A percentile compares a stretch with the other conserved stretches of the same genome.
Conservation (phyloP, 2,329 filamentous ascomycete genomes). For the Colletotrichum agaves region DNA sequence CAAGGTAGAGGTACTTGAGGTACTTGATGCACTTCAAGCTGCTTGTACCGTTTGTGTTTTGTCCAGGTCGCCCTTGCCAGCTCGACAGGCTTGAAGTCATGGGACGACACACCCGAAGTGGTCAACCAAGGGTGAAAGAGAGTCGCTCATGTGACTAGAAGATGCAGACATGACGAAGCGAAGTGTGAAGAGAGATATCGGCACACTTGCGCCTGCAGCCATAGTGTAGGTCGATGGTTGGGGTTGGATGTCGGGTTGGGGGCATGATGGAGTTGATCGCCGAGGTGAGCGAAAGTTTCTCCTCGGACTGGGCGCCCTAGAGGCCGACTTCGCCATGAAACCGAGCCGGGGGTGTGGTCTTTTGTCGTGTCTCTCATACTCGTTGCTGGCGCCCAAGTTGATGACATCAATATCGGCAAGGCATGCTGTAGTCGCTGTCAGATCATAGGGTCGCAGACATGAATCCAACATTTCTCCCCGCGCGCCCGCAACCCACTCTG, state of each 20-base stretch:
- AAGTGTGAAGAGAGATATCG: not conserved
- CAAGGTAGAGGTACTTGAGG: conserved; percentile 30
- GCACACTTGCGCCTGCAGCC: conserved; percentile 10
- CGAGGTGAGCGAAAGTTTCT: not conserved
- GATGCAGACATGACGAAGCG: conserved; percentile 23
- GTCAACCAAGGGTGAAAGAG: not conserved
- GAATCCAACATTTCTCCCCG: conserved; percentile 26
- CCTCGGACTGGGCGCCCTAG: not conserved
- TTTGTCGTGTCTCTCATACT: not conserved
- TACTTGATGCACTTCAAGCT: conserved; percentile 1
- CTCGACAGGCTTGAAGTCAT: not conserved
- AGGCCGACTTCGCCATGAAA: not conserved
- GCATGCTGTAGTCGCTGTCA: conserved; percentile 1
- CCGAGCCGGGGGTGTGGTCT: not conserved
- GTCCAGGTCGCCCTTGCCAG: conserved; percentile 1
- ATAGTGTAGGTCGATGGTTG: conserved; percentile 17
- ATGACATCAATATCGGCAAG: not conserved
- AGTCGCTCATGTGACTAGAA: conserved; percentile 25
- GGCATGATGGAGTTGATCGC: conserved; percentile 1
- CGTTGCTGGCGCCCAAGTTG: not conserved
- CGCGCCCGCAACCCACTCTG: conserved; percentile 27
- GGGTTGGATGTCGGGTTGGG: conserved; percentile 12
- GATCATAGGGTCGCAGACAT: conserved; percentile 27
- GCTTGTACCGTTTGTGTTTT: conserved; percentile 14
- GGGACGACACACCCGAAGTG: conserved; percentile 1